These are phyloP conservation scores for Cryptosporidium viatorum DNA, from an alignment of 169 alveolate genomes.

Conservation along the genomic window DNA sequence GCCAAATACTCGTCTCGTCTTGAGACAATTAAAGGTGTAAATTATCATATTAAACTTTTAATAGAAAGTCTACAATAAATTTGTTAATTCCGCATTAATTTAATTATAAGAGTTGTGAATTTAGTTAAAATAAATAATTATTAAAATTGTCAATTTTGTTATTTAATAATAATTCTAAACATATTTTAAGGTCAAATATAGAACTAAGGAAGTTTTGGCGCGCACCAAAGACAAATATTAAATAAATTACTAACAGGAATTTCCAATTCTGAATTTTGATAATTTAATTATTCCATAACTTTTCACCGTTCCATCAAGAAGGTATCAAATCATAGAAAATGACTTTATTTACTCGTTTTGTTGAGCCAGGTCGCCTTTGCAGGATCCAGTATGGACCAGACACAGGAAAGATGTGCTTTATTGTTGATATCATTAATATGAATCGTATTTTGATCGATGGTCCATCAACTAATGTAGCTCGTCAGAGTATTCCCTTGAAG, in stretches of 20 bases:
- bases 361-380: slow-evolving; percentile 93
- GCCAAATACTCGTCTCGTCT: slow-evolving; percentile 62
- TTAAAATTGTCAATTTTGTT: background rate
- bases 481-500: slow-evolving; percentile 90
- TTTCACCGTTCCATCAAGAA: background rate
- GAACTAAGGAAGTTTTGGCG: slow-evolving; percentile 13
- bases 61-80: background rate
- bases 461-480: slow-evolving; percentile 87
- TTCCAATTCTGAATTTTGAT: background rate
- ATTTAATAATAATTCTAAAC: background rate
- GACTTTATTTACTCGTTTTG: slow-evolving; percentile 89
- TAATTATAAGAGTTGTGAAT: background rate
- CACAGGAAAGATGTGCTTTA: slow-evolving; percentile 92
- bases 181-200: slow-evolving; percentile 8
- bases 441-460: slow-evolving; percentile 92
- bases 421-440: slow-evolving; percentile 89
- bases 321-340: slow-evolving; percentile 38
- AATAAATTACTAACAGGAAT: background rate
- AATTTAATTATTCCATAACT: background rate
- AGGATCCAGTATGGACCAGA: slow-evolving; percentile 92
- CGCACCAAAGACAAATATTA: slow-evolving; percentile 32
- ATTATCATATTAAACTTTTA: background rate
- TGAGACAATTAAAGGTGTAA: slow-evolving; percentile 29
- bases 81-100: background rate
- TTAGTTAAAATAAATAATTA: background rate